These are phyloP conservation scores for Suillus spraguei DNA, from an alignment of 768 basidiomycete genomes.

Conservation along the genomic window DNA sequence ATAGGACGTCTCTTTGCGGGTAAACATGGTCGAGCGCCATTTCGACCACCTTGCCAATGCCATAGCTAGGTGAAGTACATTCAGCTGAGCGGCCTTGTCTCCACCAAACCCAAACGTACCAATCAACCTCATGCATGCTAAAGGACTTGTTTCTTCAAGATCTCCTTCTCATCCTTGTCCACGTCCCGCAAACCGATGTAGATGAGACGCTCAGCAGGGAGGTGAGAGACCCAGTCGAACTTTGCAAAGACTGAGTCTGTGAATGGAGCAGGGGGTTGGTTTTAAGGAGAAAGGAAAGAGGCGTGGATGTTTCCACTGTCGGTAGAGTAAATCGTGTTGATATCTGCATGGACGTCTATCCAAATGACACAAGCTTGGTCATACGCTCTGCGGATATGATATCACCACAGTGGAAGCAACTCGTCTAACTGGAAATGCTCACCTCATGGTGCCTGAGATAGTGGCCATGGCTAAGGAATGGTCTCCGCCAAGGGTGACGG, in stretches of 20 bases:
- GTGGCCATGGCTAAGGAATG: constrained; percentile 96
- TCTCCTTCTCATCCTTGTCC: constrained; percentile 84
- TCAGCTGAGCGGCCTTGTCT: constrained; percentile 54
- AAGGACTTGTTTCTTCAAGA: constrained; percentile 84
- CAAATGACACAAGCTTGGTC: constrained; percentile 89
- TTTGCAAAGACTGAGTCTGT: constrained; percentile 19
- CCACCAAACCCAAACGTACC: constrained; percentile 50
- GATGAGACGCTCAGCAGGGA: constrained; percentile 77
- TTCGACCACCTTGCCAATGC: constrained; percentile 94
- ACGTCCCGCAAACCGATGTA: constrained; percentile 97
- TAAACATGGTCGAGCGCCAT: constrained; percentile 93
- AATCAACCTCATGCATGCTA: constrained; percentile 88
- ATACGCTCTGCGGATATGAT: constrained; percentile 49
- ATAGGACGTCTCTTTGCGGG: constrained; percentile 81
- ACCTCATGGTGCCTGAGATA: constrained; percentile 86
- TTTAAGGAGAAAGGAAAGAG: constrained; percentile 87
- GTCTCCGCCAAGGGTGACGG: no score
- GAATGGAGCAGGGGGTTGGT: constrained; percentile 36
- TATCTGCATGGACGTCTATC: constrained; percentile 97
- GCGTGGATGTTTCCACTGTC: constrained; percentile 95
- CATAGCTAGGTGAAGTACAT: constrained; percentile 50
- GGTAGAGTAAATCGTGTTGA: constrained; percentile 88
- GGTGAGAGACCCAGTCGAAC: constrained; percentile 60
- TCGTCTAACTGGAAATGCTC: constrained; percentile 21
- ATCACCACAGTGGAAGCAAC: constrained; percentile 10